Percentiles rank a stretch among this genome's conserved stretches.
These are phyloP conservation scores for Parachlorella kessleri DNA, from an alignment of 139 green algal genomes.

Conservation along the genomic window DNA sequence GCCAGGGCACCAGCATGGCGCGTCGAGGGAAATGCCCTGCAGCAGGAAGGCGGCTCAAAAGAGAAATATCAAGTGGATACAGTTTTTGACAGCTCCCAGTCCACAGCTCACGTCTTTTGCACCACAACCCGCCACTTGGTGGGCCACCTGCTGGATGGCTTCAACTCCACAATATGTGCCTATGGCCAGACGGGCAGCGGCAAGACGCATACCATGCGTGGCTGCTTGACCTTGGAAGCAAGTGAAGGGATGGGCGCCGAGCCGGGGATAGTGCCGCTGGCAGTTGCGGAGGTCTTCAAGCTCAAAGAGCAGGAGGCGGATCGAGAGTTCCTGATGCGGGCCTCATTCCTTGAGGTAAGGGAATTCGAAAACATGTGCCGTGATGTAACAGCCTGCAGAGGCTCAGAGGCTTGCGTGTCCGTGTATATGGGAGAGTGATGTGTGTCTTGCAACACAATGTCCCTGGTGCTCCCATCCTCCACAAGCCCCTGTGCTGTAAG, in stretches of 20 bases:
- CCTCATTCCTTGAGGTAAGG: slow-evolving; percentile 97
- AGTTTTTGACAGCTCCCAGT: slow-evolving; percentile 65
- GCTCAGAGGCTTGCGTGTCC: too few relatives aligned
- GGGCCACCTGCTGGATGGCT: slow-evolving; percentile 71
- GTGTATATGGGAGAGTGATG: too few relatives aligned
- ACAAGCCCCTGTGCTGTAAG: too few relatives aligned
- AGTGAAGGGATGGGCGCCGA: slow-evolving; percentile 44
- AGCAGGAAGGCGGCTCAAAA: slow-evolving; percentile 51
- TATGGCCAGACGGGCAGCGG: slow-evolving; percentile 96
- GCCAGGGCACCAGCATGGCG: slow-evolving; percentile 66
- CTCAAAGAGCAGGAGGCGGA: slow-evolving; percentile 63
- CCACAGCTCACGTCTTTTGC: slow-evolving; percentile 34
- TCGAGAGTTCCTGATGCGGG: slow-evolving; percentile 91
- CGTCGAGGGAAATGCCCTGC: slow-evolving; percentile 63
- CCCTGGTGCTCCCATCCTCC: too few relatives aligned
- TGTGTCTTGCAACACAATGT: too few relatives aligned
- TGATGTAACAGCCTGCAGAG: too few relatives aligned
- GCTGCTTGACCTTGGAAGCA: too few relatives aligned
- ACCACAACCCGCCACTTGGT: slow-evolving; percentile 5
- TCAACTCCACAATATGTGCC: slow-evolving; percentile 96
- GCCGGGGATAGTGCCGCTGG: slow-evolving; percentile 84
- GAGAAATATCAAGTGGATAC: slow-evolving; percentile 75
- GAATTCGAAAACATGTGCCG: too few relatives aligned
- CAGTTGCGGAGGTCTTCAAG: slow-evolving; percentile 82
- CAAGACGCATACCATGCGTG: slow-evolving; percentile 97